Base-by-base conservation (phyloP, 2,329 filamentous ascomycete species). In the Fusarium incarnatum region DNA sequence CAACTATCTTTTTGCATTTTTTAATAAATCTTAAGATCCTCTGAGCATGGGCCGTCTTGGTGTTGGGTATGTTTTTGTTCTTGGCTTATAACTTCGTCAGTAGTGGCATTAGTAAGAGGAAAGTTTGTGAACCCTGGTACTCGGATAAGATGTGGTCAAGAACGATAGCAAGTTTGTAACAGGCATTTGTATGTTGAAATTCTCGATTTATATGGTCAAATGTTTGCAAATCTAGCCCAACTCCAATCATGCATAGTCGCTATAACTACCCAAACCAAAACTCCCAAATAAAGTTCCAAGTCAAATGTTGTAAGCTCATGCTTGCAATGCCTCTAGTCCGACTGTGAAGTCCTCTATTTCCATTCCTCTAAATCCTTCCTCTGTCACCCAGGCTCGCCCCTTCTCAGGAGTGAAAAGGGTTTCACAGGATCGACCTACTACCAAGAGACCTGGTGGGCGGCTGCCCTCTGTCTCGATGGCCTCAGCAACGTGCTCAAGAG, bases 381-480 rank as follows among this genome's bases (percentile, higher is more conserved):
- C 94, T 0, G 97, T 92, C 1, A 86, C 82, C 95, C 95, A 98
- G 60, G 89, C 88, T 74, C 89, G 85, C 3, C 85, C 86, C 60
- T 81, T 82, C 37, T 87, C 84, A 20, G 83, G 81, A 23, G 84
- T 82, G 68, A 90, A 86, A 61, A 98, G 79, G 8, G 94, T 93
- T 75, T 93, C 91, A 73, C 96, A 99, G 6, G 94, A 92, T 47
- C 86, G 84, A 0, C 96, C 96, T 0, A 97, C 90, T 1, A 98
- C 93, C 30, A 99, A 81, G 64, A 99, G 79, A 0, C 96, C 96
- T 0, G 96, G 96, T 16, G 96, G 96, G 37, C 95, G 85, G 72
- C 92, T 96, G 1, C 96, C 96, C 76, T 97, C 94, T 52, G 92
- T 89, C 78, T 98, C 94, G 47, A 99, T 90, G 0, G 96, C 96